Conservation (phyloP, 2,329 filamentous ascomycete species). For the Lanzia echinophila region DNA sequence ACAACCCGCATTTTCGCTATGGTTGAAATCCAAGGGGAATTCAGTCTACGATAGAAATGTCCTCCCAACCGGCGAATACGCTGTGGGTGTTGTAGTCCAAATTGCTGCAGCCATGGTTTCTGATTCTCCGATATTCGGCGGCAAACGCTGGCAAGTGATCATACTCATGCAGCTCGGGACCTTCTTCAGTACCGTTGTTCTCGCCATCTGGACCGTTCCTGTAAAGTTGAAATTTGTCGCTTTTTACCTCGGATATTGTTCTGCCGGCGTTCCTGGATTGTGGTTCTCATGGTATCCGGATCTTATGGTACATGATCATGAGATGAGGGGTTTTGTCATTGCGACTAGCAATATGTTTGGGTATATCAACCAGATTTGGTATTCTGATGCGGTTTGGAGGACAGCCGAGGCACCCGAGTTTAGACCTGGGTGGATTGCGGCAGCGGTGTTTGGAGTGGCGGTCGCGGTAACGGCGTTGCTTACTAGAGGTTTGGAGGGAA, state of each 20-base stretch:
- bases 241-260: slow-evolving; percentile 12
- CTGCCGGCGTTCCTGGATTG: slow-evolving; percentile 14
- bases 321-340: slow-evolving; percentile 21
- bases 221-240: slow-evolving; percentile 6
- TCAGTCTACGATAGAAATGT: slow-evolving; percentile 21
- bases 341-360: slow-evolving; percentile 19
- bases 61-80: slow-evolving; percentile 19
- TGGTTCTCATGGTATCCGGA: slow-evolving; percentile 17
- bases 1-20: slow-evolving; percentile 21
- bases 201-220: slow-evolving; percentile 14
- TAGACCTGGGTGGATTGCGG: slow-evolving; percentile 17
- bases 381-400: slow-evolving; percentile 22
- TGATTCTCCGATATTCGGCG: slow-evolving; percentile 20
- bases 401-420: slow-evolving; percentile 20
- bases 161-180: slow-evolving; percentile 19
- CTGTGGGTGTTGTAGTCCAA: slow-evolving; percentile 17
- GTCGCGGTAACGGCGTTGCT: not conserved
- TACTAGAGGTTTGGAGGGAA: slow-evolving; percentile 5
- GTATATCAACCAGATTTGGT: slow-evolving; percentile 23
- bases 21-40: slow-evolving; percentile 15
- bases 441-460: slow-evolving; percentile 8
- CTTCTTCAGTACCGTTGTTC: slow-evolving; percentile 26
- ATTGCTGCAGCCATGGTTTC: slow-evolving; percentile 21
- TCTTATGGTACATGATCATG: slow-evolving; percentile 17
- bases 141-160: slow-evolving; percentile 23